Base-by-base conservation (phyloP, 495 filamentous ascomycete genomes). In the Hypoxylon lienhwacheense region DNA sequence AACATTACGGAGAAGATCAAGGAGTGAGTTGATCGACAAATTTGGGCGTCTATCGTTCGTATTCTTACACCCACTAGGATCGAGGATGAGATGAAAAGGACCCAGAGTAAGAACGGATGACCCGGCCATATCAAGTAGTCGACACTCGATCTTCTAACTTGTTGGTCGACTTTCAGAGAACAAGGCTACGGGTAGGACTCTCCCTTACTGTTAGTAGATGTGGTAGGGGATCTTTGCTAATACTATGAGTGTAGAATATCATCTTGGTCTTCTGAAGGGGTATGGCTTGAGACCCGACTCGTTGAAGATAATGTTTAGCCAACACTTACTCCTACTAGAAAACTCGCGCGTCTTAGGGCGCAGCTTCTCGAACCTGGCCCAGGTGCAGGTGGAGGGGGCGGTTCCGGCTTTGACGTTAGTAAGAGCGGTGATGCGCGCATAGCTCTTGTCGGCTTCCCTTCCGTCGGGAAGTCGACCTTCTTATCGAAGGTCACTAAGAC, bases 1-100 rank as follows among this genome's bases (percentile, higher is more conserved):
- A 97, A 97, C 77, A 97, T 99, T 49, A 96, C 93, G 44, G 95
- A 99, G 36, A 97, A 96, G 81, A 99, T 99, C 75, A 99, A 97
- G 76, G 91, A 96, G 91, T 93, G 74, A 64, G 86, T 71, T 5
- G 4, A 26, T 6, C 1, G 14, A 8, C 7, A 12, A 5, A 14
- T 25, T 1, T 16, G 1, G 1, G 1, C 14, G 6, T 3, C 24
- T 1, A 7, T 0, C n/a, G 15, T 12, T 28, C 47, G 29, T 8
- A 25, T 53, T 49, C 70, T 71, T 29, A 70, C 28, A 3, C 11
- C 45, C 57, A 41, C 14, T 56, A 96, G 95, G 83, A 99, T 99
- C 61, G 95, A 99, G 81, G 91, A 93, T 78, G 95, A 99, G 86
- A 99, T 99, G 95, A 83, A 81, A 64, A 88, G 85, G 84, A 99